phyloP scores from a whole-genome alignment of 2,329 filamentous ascomycete genomes.

The Botrytis sinoallii region DNA sequence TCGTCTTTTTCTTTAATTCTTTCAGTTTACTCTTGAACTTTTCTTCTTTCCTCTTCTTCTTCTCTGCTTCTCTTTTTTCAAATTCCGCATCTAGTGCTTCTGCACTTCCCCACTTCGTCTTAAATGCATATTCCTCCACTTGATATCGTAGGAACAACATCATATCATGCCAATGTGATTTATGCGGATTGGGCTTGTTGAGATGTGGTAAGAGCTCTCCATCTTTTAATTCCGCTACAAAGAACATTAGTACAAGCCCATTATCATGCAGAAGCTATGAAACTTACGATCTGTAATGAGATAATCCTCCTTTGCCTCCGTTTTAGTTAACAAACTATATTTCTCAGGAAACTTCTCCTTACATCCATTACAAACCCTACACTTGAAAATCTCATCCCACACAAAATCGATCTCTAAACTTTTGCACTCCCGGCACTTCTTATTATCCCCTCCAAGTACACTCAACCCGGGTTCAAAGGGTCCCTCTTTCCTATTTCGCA shows the following conservation, averaged over 20 bases:
- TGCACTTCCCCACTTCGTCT: conserved; percentile 82
- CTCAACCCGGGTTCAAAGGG: conserved; percentile 89
- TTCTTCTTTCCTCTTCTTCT: conserved; percentile 81
- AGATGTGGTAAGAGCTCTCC: conserved; percentile 82
- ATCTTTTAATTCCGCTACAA: conserved; percentile 83
- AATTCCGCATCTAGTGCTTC: conserved; percentile 89
- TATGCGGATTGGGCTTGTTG: conserved; percentile 89
- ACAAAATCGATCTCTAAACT: conserved; percentile 90
- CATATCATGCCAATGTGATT: conserved; percentile 97
- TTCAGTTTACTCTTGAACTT: conserved; percentile 88
- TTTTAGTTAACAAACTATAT: conserved; percentile 94
- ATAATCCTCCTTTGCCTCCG: conserved; percentile 93
- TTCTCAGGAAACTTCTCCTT: conserved; percentile 90
- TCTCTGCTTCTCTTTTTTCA: conserved; percentile 70
- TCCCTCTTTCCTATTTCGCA: conserved; percentile 72
- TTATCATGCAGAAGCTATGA: background rate
- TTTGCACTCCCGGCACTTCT: conserved; percentile 79
- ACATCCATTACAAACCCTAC: conserved; percentile 74
- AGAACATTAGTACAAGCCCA: conserved; percentile 15
- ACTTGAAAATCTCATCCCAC: conserved; percentile 81
- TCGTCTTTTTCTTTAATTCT: conserved; percentile 88
- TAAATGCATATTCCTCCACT: conserved; percentile 90
- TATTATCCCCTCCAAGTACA: conserved; percentile 62
- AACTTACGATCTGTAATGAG: conserved; percentile 81
- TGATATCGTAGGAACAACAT: conserved; percentile 94